phyloP scores from a whole-genome alignment of 2,329 filamentous ascomycete genomes.

The Fusarium tupiense region DNA sequence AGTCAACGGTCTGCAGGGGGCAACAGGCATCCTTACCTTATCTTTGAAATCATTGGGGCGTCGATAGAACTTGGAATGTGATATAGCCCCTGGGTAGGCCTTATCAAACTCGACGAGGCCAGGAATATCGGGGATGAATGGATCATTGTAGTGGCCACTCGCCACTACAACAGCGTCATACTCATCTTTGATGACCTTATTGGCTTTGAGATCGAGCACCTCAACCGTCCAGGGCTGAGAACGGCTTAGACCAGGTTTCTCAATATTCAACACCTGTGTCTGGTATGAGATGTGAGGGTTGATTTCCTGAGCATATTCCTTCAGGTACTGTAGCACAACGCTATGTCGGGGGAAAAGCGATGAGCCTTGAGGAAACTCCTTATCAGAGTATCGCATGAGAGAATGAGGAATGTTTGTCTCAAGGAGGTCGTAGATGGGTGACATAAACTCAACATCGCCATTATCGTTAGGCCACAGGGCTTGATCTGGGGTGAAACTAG shows the following conservation, averaged over 20 bases:
- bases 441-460: conserved; percentile 64
- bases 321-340: conserved; percentile 71
- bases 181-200: conserved; percentile 32
- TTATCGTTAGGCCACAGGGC: conserved; percentile 42
- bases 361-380: conserved; percentile 63
- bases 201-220: conserved; percentile 43
- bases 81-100: conserved; percentile 59
- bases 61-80: conserved; percentile 76
- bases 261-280: conserved; percentile 66
- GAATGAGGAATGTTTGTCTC: conserved; percentile 81
- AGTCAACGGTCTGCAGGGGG: background rate
- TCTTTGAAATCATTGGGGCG: conserved; percentile 48
- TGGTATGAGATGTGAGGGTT: conserved; percentile 66
- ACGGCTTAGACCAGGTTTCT: conserved; percentile 28
- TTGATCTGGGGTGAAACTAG: conserved; percentile 55
- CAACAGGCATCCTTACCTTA: conserved; percentile 39
- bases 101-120: conserved; percentile 65
- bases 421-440: conserved; percentile 74
- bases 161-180: conserved; percentile 73
- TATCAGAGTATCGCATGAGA: conserved; percentile 76
- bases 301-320: conserved; percentile 70
- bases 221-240: conserved; percentile 57
- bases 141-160: conserved; percentile 70
- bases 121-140: conserved; percentile 65
- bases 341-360: conserved; percentile 74